These are phyloP conservation scores for Jackrogersella minutella DNA, from an alignment of 495 filamentous ascomycete species.

Conservation along the genomic window DNA sequence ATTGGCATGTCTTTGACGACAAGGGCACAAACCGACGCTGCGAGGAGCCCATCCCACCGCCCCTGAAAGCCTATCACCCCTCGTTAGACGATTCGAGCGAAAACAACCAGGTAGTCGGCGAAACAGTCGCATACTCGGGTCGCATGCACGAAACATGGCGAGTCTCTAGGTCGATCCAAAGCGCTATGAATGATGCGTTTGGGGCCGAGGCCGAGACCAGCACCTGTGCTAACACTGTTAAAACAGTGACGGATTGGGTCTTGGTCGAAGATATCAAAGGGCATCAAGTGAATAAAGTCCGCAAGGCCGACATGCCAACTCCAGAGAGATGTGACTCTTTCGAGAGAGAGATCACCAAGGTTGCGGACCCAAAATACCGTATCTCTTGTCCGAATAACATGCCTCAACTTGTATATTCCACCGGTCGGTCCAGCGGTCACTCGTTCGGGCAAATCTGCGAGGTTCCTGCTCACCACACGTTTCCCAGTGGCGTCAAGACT, in stretches of 20 bases:
- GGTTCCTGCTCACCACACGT: background rate
- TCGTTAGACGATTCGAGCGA: slow-evolving; percentile 5
- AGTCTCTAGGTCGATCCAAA: background rate
- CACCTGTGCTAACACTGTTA: too few species aligned
- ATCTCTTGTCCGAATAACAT: too few species aligned
- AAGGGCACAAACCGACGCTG: background rate
- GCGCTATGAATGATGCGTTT: background rate
- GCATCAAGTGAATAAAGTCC: slow-evolving; percentile 10
- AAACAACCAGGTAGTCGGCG: background rate
- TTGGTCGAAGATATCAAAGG: background rate
- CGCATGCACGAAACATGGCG: slow-evolving; percentile 12
- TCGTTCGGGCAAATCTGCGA: slow-evolving; percentile 10
- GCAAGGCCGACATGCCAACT: background rate
- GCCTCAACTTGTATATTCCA: slow-evolving; percentile 3
- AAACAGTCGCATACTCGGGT: slow-evolving; percentile 15
- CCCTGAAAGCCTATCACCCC: slow-evolving; percentile 7
- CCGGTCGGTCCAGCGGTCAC: slow-evolving; percentile 12
- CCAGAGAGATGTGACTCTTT: background rate
- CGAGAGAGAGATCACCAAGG: background rate
- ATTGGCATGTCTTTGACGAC: slow-evolving; percentile 21
- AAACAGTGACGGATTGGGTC: slow-evolving; percentile 22
- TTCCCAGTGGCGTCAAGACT: background rate
- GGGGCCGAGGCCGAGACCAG: background rate
- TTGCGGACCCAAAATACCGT: background rate
- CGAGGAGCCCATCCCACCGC: background rate